A percentile compares a stretch with the other conserved stretches of the same genome.
These are phyloP conservation scores for Nakazawaea populi DNA, from an alignment of 805 yeast genomes.

Conservation along the genomic window DNA sequence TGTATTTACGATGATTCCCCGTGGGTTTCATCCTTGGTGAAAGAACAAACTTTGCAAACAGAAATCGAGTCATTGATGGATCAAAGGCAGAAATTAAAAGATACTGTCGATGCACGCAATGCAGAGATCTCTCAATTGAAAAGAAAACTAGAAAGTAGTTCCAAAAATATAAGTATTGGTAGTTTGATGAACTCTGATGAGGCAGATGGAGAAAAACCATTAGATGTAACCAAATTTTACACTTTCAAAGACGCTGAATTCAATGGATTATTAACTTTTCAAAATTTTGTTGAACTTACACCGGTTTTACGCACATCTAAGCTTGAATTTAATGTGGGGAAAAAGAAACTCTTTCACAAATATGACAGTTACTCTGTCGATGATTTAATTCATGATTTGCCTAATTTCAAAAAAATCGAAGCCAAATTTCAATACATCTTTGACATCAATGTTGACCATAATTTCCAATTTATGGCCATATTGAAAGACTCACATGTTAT, in stretches of 20 bases:
- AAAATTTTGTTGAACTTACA: background rate
- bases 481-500: background rate
- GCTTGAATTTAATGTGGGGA: background rate
- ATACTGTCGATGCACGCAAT: background rate
- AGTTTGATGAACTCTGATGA: slow-evolving; percentile 3
- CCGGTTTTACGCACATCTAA: background rate
- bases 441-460: background rate
- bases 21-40: slow-evolving; percentile 12
- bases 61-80: slow-evolving; percentile 8
- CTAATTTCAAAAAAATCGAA: slow-evolving; percentile 1
- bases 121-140: background rate
- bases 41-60: slow-evolving; percentile 7
- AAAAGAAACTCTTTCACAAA: background rate
- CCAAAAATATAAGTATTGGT: background rate
- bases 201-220: background rate
- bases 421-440: slow-evolving; percentile 5
- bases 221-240: background rate
- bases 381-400: slow-evolving; percentile 1
- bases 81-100: slow-evolving; percentile 5
- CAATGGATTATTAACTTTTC: slow-evolving; percentile 1
- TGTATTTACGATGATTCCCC: slow-evolving; percentile 19
- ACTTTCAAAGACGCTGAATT: background rate
- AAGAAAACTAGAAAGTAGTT: background rate
- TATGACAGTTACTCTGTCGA: background rate
- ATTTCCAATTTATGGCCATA: background rate